Evolutionary conservation across 2,329 filamentous ascomycete species (phyloP).

Genomic region (Orbilia blumenaviensis): DNA sequence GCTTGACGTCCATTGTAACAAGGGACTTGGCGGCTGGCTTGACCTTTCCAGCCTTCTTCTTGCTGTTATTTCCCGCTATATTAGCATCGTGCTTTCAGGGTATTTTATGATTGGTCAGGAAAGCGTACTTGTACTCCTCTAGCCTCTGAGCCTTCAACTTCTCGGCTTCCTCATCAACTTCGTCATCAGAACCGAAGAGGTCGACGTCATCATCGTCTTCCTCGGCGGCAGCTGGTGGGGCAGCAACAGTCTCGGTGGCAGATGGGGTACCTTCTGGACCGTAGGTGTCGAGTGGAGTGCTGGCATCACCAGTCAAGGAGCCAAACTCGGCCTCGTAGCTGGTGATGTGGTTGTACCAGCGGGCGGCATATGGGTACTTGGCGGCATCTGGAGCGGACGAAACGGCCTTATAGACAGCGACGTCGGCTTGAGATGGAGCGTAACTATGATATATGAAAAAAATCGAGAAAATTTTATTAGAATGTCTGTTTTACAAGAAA

Average conservation of each 20-base stretch:
- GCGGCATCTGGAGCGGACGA: slow-evolving; percentile 76
- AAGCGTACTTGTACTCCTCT: slow-evolving; percentile 67
- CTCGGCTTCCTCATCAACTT: slow-evolving; percentile 95
- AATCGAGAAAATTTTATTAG: slow-evolving; percentile 77
- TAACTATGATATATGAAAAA: no score
- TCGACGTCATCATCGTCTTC: slow-evolving; percentile 81
- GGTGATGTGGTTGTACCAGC: slow-evolving; percentile 99
- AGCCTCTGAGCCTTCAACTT: slow-evolving; percentile 72
- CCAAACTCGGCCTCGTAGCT: slow-evolving; percentile 92
- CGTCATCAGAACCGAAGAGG: slow-evolving; percentile 91
- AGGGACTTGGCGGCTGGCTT: slow-evolving; percentile 96
- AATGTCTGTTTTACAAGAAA: no score
- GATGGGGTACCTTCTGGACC: slow-evolving; percentile 74
- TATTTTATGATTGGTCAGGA: neutral
- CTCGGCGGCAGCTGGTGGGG: slow-evolving; percentile 79
- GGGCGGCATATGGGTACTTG: slow-evolving; percentile 92
- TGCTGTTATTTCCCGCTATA: slow-evolving; percentile 70
- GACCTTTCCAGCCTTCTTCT: slow-evolving; percentile 94
- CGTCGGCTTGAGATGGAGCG: slow-evolving; percentile 89
- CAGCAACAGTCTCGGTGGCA: slow-evolving; percentile 63
- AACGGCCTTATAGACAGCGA: slow-evolving; percentile 91
- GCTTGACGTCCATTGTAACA: slow-evolving; percentile 96
- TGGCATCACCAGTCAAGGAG: slow-evolving; percentile 87
- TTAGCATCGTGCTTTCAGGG: neutral
- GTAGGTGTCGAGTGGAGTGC: slow-evolving; percentile 87